A percentile compares a stretch with the other conserved stretches of the same genome.
Evolutionary conservation across 495 filamentous ascomycete genomes (phyloP).

Genomic region (Talaromyces adpressus): DNA sequence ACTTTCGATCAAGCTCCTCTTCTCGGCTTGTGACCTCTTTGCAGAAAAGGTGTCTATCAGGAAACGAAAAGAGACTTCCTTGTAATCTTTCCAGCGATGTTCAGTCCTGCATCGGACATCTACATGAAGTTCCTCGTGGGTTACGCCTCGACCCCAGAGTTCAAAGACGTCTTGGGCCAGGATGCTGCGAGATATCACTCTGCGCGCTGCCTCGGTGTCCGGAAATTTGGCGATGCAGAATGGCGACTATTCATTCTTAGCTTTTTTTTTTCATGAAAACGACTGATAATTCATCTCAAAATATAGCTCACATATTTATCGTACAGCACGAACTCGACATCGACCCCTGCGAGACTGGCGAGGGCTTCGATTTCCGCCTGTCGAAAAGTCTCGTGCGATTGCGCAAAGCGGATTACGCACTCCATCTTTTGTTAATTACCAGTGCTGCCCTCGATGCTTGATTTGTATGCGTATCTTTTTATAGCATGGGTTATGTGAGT

Average conservation of each 20-base stretch:
- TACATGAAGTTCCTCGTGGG: constrained; percentile 61
- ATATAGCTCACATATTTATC: constrained; percentile 53
- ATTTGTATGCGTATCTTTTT: background rate
- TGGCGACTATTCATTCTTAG: constrained; percentile 57
- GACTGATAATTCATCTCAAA: background rate
- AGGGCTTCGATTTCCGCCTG: constrained; percentile 79
- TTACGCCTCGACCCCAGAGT: constrained; percentile 71
- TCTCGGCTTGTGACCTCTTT: constrained; percentile 50
- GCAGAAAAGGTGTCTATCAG: constrained; percentile 69
- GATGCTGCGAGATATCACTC: constrained; percentile 67
- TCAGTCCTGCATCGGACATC: constrained; percentile 49
- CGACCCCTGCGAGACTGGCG: constrained; percentile 58
- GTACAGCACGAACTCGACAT: constrained; percentile 68
- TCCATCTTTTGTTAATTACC: constrained; percentile 42
- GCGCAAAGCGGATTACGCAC: constrained; percentile 85
- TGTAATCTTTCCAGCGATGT: constrained; percentile 60
- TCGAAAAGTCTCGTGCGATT: constrained; percentile 85
- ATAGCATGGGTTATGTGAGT: background rate
- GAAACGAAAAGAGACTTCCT: constrained; percentile 67
- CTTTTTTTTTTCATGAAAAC: no score
- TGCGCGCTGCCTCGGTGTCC: constrained; percentile 55
- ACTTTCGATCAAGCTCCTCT: constrained; percentile 65
- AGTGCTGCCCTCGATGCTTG: background rate
- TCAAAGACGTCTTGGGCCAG: constrained; percentile 77
- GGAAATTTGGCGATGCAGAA: constrained; percentile 72